Base-by-base conservation (phyloP, 495 filamentous ascomycete genomes). In the Penicillium atrosanguineum region DNA sequence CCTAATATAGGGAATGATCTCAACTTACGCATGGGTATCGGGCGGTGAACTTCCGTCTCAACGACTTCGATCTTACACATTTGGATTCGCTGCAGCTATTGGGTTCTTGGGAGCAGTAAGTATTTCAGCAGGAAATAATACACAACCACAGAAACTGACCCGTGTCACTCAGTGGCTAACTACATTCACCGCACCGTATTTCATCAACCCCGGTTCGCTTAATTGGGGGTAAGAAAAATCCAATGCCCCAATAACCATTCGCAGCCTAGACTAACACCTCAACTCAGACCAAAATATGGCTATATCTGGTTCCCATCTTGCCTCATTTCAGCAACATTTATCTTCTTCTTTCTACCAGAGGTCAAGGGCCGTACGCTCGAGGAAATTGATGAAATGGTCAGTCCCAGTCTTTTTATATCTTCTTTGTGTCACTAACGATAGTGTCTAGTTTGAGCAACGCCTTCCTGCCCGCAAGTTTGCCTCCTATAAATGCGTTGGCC, bases 141-240 rank as follows among this genome's bases (percentile, higher is more conserved):
- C 7, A 9, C 7, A 31, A 31, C 7, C 7, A 9, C 28, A 31
- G 11, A 31, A 9, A 31, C 28, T 31, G 28, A 31, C 28, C 7
- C 11, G 4, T 31, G 26, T 31, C 11, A n/a, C 7, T 20, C 74
- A 50, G 72, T 80, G 82, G 83, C 65, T 84, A 42, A 77, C 77
- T 0, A 83, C 79, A 0, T 85, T 84, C 77, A 87, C 69, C 70
- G 84, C 51, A 1, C 82, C 82, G 7, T 84, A 86, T 55, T 85
- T 86, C 56, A 86, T 86, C 62, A 86, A 86, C 42, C 79, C 81
- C 0, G 66, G 65, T 25, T 63, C 74, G 3, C 55, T 85, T 12
- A 77, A 79, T 49, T 86, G 80, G 81, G 81, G 59, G 59, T 62
- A 47, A 50, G 52, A 19, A 14, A 14, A 19, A 20, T 15, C 19